phyloP scores from a whole-genome alignment of 2,329 filamentous ascomycete genomes.

The Fusarium penzigii region DNA sequence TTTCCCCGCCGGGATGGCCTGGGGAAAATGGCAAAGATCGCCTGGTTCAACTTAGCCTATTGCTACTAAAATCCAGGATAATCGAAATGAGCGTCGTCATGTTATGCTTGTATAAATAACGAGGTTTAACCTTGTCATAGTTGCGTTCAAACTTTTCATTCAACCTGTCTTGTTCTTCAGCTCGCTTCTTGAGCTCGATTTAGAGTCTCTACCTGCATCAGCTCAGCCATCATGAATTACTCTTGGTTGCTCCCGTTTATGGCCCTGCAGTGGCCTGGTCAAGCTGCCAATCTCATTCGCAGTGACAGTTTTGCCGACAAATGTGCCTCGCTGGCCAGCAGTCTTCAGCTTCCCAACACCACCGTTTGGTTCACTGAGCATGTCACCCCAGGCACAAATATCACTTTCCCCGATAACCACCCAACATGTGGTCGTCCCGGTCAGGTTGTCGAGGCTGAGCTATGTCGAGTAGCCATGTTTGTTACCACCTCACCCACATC shows the following conservation, averaged over 20 bases:
- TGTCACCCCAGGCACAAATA: conserved; percentile 13
- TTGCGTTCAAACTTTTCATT: no score
- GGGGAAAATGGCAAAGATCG: background rate
- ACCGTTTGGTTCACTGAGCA: conserved; percentile 22
- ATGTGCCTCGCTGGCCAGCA: conserved; percentile 12
- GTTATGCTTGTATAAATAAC: background rate
- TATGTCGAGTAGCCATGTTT: conserved; percentile 21
- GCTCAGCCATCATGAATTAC: conserved; percentile 1
- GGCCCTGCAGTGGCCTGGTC: conserved; percentile 5
- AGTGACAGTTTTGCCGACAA: conserved; percentile 11
- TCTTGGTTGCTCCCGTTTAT: conserved; percentile 5
- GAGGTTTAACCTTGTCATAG: no score
- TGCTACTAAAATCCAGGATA: no score
- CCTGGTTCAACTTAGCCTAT: background rate
- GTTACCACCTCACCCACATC: conserved; percentile 15
- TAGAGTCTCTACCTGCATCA: background rate
- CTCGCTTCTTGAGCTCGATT: no score
- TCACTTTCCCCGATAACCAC: conserved; percentile 16
- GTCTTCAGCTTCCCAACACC: conserved; percentile 17
- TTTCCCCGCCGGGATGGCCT: background rate
- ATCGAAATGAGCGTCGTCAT: background rate
- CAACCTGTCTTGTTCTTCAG: no score
- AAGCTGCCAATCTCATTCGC: background rate
- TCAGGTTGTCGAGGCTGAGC: conserved; percentile 13
- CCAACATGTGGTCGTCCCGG: conserved; percentile 14